A percentile compares a stretch with the other conserved stretches of the same genome.
Evolutionary conservation across 352 stramenopile genomes (phyloP).

Genomic region (Aphanomyces cochlioides): DNA sequence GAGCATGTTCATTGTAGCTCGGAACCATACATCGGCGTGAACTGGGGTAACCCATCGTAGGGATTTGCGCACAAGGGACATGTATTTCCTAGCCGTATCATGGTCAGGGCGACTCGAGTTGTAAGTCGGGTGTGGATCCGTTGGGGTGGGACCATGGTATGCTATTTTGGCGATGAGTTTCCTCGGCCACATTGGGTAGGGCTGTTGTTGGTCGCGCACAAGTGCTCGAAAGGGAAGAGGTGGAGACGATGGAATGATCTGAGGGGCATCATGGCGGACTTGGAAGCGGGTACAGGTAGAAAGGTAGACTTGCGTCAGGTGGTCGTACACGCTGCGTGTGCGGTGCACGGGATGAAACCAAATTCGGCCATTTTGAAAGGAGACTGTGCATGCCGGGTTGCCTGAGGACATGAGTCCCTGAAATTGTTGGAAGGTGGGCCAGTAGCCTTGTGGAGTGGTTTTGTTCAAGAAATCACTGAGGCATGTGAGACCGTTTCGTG

Average conservation of each 20-base stretch:
- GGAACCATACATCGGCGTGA: conserved; percentile 27
- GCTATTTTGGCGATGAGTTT: background rate
- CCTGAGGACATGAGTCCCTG: too few relatives aligned
- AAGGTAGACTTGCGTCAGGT: too few relatives aligned
- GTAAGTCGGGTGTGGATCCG: background rate
- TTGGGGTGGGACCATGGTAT: background rate
- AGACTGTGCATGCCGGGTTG: too few relatives aligned
- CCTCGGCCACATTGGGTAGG: conserved; percentile 3
- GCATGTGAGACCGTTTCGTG: too few relatives aligned
- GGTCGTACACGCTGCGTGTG: too few relatives aligned
- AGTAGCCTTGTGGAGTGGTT: too few relatives aligned
- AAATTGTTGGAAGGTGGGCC: too few relatives aligned
- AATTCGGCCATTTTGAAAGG: too few relatives aligned
- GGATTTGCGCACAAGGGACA: background rate
- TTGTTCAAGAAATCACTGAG: too few relatives aligned
- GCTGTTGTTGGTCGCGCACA: background rate
- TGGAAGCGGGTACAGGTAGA: too few relatives aligned
- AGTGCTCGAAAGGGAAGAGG: background rate
- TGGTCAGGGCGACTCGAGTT: background rate
- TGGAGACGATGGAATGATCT: background rate
- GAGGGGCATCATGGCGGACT: too few relatives aligned
- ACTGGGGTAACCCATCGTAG: background rate
- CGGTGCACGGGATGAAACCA: too few relatives aligned
- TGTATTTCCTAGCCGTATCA: background rate
- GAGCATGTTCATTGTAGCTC: background rate